Base-by-base conservation (phyloP, 345 rosid species). In the Brassica napus region DNA sequence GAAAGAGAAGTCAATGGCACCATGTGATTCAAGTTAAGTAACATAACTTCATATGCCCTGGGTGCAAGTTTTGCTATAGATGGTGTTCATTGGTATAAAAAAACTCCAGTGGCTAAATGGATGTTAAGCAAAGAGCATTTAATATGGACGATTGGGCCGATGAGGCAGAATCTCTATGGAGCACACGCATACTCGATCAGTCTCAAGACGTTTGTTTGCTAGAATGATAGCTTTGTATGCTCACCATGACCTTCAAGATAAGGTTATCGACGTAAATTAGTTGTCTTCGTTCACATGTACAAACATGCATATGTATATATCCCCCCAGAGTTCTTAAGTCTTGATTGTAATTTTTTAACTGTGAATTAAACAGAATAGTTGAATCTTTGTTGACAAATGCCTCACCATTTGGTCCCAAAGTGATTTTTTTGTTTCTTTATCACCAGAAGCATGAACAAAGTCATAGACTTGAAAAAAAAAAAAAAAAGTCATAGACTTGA, bases 41-140 rank as follows among this genome's bases (percentile, higher is more conserved):
- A 18, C 4, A 77, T 1, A 6, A 16, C 55, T 62, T 44, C 8
- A 1, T 68, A 44, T 30, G 47, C 54, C 1, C 30, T 76, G 58
- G 16, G 75, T 76, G 30, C 23, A 11, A 30, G 12, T 66, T 58
- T 57, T 59, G 37, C 4, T 31, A 32, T 18, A 2, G 23, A 44
- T 68, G 62, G 14, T 0, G 65, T 76, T 78, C 23, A 55, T 65
- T 37, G 39, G 52, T 52, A 10, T 4, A 69, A 3, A 62, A 79
- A 21, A 21, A 21, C 44, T 42, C 69, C 91, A 97, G 88, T 92
- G 67, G 91, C 97, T 10, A 94, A 92, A 72, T 92, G 97, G 98
- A 94, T 94, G 96, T 71, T 94, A 86, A 84, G 96, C 82, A 92
- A 90, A 87, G 94, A 96, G 47, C 94, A 94, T 94, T 92, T 61